Conservation (phyloP, 495 filamentous ascomycete species). For the Trichoderma reesei region DNA sequence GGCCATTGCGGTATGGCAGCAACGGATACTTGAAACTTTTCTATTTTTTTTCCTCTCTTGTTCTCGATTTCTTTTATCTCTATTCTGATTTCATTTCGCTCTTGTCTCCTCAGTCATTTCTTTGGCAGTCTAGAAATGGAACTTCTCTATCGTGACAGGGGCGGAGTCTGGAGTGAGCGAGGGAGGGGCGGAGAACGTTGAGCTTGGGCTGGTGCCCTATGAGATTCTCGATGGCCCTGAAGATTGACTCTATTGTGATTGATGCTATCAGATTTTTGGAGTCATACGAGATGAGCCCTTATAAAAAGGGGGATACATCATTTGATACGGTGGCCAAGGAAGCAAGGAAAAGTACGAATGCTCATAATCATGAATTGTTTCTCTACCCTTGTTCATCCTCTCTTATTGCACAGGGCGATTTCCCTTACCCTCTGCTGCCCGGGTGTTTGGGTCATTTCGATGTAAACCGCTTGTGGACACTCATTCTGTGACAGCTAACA, state of each 20-base stretch:
- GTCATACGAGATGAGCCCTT: background rate
- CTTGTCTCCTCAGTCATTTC: background rate
- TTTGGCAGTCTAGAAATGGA: constrained; percentile 3
- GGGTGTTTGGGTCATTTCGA: no score
- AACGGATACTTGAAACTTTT: background rate
- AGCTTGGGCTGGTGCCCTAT: background rate
- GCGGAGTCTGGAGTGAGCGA: background rate
- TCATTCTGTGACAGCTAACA: background rate
- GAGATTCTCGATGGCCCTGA: background rate
- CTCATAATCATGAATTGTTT: background rate
- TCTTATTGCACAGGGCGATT: no score
- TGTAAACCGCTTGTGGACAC: background rate
- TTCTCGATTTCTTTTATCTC: background rate
- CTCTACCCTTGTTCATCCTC: background rate
- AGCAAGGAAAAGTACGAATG: background rate
- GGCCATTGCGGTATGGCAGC: constrained; percentile 11
- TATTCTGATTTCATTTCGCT: background rate
- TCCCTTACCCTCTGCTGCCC: no score
- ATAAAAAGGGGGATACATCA: background rate
- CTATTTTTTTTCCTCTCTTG: background rate
- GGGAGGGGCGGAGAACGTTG: background rate
- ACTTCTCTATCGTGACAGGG: background rate
- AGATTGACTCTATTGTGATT: background rate
- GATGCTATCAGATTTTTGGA: background rate
- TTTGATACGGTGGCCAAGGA: background rate